These are phyloP conservation scores for Lachancea quebecensis DNA, from an alignment of 805 yeast genomes.

Conservation along the genomic window DNA sequence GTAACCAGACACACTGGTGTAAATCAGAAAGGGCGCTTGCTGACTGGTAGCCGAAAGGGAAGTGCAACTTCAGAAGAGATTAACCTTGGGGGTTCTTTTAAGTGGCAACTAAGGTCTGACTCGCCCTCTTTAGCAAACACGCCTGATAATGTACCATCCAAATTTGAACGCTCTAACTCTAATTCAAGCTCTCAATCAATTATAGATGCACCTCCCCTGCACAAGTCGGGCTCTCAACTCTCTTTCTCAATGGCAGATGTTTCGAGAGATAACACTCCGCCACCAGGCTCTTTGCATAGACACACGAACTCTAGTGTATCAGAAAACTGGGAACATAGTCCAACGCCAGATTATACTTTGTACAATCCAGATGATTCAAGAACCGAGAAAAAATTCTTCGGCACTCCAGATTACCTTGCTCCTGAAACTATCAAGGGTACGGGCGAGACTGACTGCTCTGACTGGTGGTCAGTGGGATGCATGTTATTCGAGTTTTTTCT, in stretches of 20 bases:
- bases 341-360: constrained; percentile 44
- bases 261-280: constrained; percentile 28
- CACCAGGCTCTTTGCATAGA: constrained; percentile 12
- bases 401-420: constrained; percentile 96
- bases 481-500: constrained; percentile 84
- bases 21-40: not conserved
- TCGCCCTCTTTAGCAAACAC: not conserved
- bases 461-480: constrained; percentile 98
- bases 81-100: constrained; percentile 2
- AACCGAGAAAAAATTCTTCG: constrained; percentile 67
- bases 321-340: constrained; percentile 12
- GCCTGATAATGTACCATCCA: constrained; percentile 1
- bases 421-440: constrained; percentile 90
- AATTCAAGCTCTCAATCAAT: constrained; percentile 17
- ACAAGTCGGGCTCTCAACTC: constrained; percentile 26
- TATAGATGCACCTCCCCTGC: constrained; percentile 19
- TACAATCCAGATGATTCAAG: constrained; percentile 62
- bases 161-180: constrained; percentile 13
- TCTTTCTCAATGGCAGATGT: constrained; percentile 25
- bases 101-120: constrained; percentile 6
- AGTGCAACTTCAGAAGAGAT: constrained; percentile 7
- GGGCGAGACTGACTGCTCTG: constrained; percentile 63
- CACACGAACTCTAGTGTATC: constrained; percentile 34
- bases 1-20: constrained; percentile 62
- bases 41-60: constrained; percentile 3